Evolutionary conservation across 2,329 filamentous ascomycete species (phyloP).

Genomic region (Magnaporthiopsis incrustans): DNA sequence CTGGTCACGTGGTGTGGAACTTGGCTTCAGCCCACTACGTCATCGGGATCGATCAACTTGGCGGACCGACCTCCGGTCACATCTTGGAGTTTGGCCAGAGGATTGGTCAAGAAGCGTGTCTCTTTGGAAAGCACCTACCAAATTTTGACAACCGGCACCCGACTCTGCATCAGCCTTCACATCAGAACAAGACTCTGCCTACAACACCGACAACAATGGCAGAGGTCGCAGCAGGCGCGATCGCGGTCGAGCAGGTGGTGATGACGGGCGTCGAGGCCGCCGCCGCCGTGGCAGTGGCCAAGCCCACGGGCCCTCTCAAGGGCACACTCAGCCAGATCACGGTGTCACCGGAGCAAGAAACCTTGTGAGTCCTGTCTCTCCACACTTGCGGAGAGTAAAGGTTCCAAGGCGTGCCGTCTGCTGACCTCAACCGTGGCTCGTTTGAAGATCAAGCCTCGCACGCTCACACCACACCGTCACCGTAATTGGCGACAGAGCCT

Average conservation of each 20-base stretch:
- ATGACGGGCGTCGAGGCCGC: constrained; percentile 31
- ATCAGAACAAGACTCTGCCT: not conserved
- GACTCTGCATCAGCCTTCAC: not conserved
- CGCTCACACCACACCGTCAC: constrained; percentile 44
- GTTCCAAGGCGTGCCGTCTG: not conserved
- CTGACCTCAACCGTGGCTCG: not conserved
- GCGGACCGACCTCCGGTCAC: not conserved
- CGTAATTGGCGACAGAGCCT: constrained; percentile 43
- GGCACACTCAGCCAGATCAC: constrained; percentile 39
- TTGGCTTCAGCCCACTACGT: constrained; percentile 1
- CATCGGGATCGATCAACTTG: constrained; percentile 4
- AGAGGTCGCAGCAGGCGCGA: constrained; percentile 27
- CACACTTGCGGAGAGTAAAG: too few species aligned
- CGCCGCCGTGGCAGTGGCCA: constrained; percentile 36
- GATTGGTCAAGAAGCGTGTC: not conserved
- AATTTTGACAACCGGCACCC: not conserved
- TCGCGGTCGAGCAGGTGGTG: constrained; percentile 31
- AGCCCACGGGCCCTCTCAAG: constrained; percentile 43
- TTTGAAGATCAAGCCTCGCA: constrained; percentile 27
- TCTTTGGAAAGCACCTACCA: too few species aligned
- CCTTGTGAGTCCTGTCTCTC: constrained; percentile 17
- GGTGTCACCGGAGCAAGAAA: constrained; percentile 21
- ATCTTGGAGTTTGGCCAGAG: not conserved
- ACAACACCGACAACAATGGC: constrained; percentile 22
- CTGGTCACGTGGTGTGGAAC: not conserved